Evolutionary conservation across 306 rosid species (phyloP).

Genomic region (Dryas octopetala): DNA sequence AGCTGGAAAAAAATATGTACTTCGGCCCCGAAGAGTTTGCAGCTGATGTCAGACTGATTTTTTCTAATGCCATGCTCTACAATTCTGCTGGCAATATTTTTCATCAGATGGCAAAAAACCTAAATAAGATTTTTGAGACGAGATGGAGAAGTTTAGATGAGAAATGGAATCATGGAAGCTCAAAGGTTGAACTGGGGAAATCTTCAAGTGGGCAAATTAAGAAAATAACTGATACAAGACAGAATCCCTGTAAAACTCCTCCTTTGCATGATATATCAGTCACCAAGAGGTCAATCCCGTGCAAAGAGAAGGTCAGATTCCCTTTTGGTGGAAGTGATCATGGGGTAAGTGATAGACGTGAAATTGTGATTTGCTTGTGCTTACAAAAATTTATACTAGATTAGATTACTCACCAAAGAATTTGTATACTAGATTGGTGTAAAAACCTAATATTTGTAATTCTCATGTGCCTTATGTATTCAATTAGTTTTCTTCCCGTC

Average conservation of each 20-base stretch:
- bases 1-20: conserved; percentile 57
- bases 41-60: conserved; percentile 74
- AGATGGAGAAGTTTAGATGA: conserved; percentile 56
- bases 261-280: conserved; percentile 27
- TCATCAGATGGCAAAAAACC: conserved; percentile 71
- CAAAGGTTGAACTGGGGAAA: conserved; percentile 39
- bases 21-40: conserved; percentile 58
- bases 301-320: conserved; percentile 40
- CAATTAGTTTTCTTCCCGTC: neutral
- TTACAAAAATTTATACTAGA: neutral
- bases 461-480: neutral
- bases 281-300: conserved; percentile 38
- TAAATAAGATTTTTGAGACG: conserved; percentile 53
- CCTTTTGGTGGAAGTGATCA: conserved; percentile 39
- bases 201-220: conserved; percentile 27
- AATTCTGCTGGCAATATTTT: conserved; percentile 79
- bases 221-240: conserved; percentile 24
- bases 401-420: neutral
- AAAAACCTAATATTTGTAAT: neutral
- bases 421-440: neutral
- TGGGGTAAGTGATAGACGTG: conserved; percentile 47
- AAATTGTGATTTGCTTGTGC: neutral
- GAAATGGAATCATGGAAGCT: conserved; percentile 43
- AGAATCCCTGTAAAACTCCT: conserved; percentile 16
- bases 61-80: conserved; percentile 83